Conservation (phyloP, 441 rosid species). For the Euphorbia schlechtendalii region DNA sequence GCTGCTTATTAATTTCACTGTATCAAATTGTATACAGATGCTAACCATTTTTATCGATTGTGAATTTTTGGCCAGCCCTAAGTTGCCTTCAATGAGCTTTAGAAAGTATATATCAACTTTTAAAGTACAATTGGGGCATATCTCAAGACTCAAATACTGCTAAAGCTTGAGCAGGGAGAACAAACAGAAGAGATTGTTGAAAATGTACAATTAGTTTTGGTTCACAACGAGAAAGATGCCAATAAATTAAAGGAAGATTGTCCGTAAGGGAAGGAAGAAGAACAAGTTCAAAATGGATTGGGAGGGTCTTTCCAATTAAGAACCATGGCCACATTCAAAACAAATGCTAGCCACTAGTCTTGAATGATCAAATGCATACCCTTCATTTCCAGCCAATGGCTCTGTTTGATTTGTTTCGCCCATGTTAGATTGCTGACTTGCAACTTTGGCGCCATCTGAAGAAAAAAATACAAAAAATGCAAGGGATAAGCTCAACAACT, state of each 20-base stretch:
- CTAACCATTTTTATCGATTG: background rate
- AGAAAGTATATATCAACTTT: background rate
- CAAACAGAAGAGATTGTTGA: too few species aligned
- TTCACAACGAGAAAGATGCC: background rate
- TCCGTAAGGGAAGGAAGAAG: background rate
- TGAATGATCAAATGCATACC: constrained; percentile 33
- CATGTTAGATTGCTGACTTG: constrained; percentile 28
- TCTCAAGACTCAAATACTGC: background rate
- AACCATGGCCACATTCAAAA: background rate
- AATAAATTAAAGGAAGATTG: background rate
- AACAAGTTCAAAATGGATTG: background rate
- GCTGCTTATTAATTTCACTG: background rate
- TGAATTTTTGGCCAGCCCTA: too few species aligned
- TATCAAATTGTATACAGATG: background rate
- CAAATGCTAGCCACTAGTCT: constrained; percentile 5
- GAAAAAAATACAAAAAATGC: constrained; percentile 10
- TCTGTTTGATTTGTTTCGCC: constrained; percentile 36
- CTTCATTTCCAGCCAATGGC: constrained; percentile 44
- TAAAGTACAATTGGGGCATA: constrained; percentile 1
- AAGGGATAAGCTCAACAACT: constrained; percentile 5
- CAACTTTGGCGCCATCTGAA: constrained; percentile 51
- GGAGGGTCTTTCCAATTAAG: background rate
- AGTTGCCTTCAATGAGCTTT: background rate
- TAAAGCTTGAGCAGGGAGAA: background rate
- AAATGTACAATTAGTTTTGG: background rate